Percentiles rank a stretch among this genome's conserved stretches.
phyloP scores from a whole-genome alignment of 192 early-diverging fungal genomes.

The Neocallimastix lanati region DNA sequence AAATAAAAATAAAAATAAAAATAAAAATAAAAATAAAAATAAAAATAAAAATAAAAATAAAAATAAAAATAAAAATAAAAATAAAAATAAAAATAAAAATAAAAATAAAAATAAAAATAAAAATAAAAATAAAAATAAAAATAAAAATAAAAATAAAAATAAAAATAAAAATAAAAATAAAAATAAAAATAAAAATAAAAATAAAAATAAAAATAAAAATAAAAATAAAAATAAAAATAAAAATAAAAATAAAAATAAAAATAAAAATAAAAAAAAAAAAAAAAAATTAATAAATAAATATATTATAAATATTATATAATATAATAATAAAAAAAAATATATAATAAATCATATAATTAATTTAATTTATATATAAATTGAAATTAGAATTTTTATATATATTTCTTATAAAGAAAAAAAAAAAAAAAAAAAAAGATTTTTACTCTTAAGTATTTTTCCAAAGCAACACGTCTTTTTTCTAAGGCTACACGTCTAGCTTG shows the following conservation, averaged over 20 bases:
- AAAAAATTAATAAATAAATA: too few species aligned
- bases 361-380: too few species aligned
- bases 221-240: not conserved
- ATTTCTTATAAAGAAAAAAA: too few species aligned
- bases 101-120: not conserved
- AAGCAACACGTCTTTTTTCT: slow-evolving; percentile 38
- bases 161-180: not conserved
- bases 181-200: not conserved
- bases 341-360: too few species aligned
- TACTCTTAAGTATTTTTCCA: slow-evolving; percentile 55
- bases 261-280: not conserved
- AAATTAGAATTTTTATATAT: too few species aligned
- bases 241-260: not conserved
- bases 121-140: not conserved
- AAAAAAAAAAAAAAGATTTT: not conserved
- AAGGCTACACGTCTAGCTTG: slow-evolving; percentile 6
- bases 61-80: not conserved
- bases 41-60: not conserved
- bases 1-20: slow-evolving; percentile 1
- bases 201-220: not conserved
- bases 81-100: not conserved
- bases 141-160: not conserved
- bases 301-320: too few species aligned
- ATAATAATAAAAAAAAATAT: too few species aligned
- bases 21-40: slow-evolving; percentile 4